These are phyloP conservation scores for Xylaria polymorpha DNA, from an alignment of 2,329 filamentous ascomycete genomes.

Conservation along the genomic window DNA sequence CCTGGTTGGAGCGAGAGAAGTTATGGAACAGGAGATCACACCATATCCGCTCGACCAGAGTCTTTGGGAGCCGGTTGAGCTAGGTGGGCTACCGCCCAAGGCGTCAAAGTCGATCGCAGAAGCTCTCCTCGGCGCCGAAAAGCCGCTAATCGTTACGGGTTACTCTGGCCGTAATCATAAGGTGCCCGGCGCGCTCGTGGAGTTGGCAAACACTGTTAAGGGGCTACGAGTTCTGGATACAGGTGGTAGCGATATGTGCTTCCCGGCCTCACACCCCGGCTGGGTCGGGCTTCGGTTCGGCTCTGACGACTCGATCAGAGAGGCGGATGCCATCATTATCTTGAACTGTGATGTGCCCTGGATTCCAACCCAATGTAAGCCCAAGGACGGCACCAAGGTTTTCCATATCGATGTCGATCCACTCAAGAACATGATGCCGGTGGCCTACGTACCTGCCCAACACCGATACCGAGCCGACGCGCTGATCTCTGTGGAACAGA, in stretches of 20 bases:
- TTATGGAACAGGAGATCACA: constrained; percentile 86
- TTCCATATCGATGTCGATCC: constrained; percentile 75
- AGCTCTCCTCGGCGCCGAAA: constrained; percentile 70
- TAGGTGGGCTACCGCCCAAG: constrained; percentile 66
- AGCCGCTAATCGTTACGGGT: constrained; percentile 76
- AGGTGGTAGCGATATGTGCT: constrained; percentile 84
- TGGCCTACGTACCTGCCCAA: constrained; percentile 76
- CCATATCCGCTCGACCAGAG: constrained; percentile 76
- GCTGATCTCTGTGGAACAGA: constrained; percentile 73
- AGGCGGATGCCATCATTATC: constrained; percentile 86
- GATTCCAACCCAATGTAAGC: constrained; percentile 81
- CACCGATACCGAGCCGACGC: constrained; percentile 75
- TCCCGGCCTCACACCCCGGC: constrained; percentile 75
- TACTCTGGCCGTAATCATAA: constrained; percentile 77
- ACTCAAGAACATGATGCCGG: constrained; percentile 76
- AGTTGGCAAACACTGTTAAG: constrained; percentile 74
- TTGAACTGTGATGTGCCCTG: constrained; percentile 93
- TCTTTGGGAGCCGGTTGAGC: constrained; percentile 76
- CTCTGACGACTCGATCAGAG: constrained; percentile 76
- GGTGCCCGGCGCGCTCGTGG: constrained; percentile 70
- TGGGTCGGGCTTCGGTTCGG: constrained; percentile 80
- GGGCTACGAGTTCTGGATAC: constrained; percentile 79
- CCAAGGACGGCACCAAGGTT: constrained; percentile 63
- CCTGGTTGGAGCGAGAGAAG: constrained; percentile 79
- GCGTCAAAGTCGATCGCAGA: constrained; percentile 71